These are phyloP conservation scores for Globisporangium iwayamae DNA, from an alignment of 352 stramenopile genomes.

Conservation along the genomic window DNA sequence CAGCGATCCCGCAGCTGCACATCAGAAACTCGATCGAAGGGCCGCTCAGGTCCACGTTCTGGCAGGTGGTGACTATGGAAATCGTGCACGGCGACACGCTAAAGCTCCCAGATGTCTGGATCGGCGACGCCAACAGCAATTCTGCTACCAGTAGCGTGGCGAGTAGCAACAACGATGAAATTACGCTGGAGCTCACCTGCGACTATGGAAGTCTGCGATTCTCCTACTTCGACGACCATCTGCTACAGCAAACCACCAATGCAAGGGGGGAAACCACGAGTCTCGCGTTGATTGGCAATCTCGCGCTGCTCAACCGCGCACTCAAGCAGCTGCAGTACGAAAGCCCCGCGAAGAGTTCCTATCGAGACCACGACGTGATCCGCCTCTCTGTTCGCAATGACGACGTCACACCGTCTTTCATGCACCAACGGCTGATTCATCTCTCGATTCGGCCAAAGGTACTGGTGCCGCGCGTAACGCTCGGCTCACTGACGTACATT, in stretches of 20 bases:
- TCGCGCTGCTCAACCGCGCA: conserved; percentile 20
- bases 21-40: conserved; percentile 26
- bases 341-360: conserved; percentile 12
- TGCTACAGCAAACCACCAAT: neutral
- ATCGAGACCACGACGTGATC: conserved; percentile 18
- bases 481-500: conserved; percentile 24
- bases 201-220: conserved; percentile 16
- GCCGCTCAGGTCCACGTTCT: conserved; percentile 20
- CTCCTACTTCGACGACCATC: conserved; percentile 6
- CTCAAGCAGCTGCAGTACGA: conserved; percentile 20
- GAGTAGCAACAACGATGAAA: neutral
- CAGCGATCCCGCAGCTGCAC: conserved; percentile 15
- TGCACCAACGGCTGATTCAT: conserved; percentile 21
- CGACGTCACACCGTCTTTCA: neutral
- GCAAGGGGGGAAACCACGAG: neutral
- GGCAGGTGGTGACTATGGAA: conserved; percentile 16
- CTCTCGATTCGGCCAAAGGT: conserved; percentile 25
- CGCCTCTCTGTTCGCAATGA: conserved; percentile 19
- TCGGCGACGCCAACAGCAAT: conserved; percentile 13
- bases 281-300: neutral
- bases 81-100: conserved; percentile 10
- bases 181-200: conserved; percentile 15
- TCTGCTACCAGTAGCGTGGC: neutral
- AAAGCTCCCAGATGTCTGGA: conserved; percentile 13
- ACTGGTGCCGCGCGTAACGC: conserved; percentile 26